Conservation (phyloP, 495 filamentous ascomycete genomes). For the Amniculicola lignicola region DNA sequence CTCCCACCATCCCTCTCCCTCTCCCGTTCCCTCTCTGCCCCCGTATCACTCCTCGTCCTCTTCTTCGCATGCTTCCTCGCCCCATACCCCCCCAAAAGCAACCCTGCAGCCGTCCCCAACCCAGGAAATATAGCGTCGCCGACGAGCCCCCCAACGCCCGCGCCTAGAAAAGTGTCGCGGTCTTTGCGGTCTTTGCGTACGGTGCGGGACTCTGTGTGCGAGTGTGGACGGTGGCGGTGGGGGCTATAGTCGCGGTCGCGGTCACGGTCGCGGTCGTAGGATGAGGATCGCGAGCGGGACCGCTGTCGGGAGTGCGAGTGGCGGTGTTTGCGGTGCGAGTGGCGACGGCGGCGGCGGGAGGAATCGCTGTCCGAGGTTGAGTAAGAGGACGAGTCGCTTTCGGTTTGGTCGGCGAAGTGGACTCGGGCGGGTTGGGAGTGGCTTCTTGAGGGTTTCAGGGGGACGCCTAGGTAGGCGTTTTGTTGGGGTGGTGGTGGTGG, state of each 20-base stretch:
- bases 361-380: slow-evolving; percentile 5
- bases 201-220: too few relatives aligned
- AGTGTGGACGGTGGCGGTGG: slow-evolving; percentile 17
- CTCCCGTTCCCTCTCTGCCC: not conserved
- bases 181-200: slow-evolving; percentile 28
- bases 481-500: slow-evolving; percentile 1
- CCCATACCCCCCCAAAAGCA: slow-evolving; percentile 38
- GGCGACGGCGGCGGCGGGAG: slow-evolving; percentile 6
- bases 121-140: slow-evolving; percentile 42
- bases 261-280: slow-evolving; percentile 8
- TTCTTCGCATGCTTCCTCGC: slow-evolving; percentile 38
- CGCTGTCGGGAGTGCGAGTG: not conserved
- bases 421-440: slow-evolving; percentile 25
- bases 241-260: slow-evolving; percentile 3
- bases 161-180: slow-evolving; percentile 38
- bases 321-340: slow-evolving; percentile 6
- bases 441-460: slow-evolving; percentile 8
- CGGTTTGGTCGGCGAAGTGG: slow-evolving; percentile 5
- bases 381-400: not conserved
- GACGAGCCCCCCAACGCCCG: slow-evolving; percentile 38
- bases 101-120: slow-evolving; percentile 37
- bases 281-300: not conserved
- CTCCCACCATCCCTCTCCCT: not conserved
- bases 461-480: slow-evolving; percentile 13
- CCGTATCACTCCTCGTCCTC: slow-evolving; percentile 24